Evolutionary conservation across 1,139 yeast genomes (phyloP).

Genomic region (Debaryomyces subglobosus): DNA sequence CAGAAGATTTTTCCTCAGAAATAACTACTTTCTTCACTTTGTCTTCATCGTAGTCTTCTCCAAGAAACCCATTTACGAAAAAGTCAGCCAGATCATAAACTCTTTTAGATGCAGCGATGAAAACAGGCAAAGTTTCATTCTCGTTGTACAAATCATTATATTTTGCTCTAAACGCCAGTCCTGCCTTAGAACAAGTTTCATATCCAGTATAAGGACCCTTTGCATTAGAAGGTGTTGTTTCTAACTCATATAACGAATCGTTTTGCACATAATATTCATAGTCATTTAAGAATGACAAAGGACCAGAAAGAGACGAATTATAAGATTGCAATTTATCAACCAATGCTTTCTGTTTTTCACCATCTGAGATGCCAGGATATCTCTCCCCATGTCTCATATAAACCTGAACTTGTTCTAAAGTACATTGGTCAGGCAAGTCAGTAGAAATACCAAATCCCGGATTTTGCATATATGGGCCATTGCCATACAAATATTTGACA

Average conservation of each 20-base stretch:
- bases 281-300: conserved; percentile 28
- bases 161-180: conserved; percentile 33
- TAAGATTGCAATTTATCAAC: conserved; percentile 25
- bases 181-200: conserved; percentile 26
- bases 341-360: conserved; percentile 24
- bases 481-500: conserved; percentile 35
- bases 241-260: conserved; percentile 30
- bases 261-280: conserved; percentile 29
- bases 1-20: conserved; percentile 27
- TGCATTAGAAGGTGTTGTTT: conserved; percentile 29
- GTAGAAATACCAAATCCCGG: conserved; percentile 39
- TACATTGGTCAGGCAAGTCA: conserved; percentile 34
- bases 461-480: conserved; percentile 42
- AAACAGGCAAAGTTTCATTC: conserved; percentile 28
- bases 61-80: conserved; percentile 35
- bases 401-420: conserved; percentile 39
- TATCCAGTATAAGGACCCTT: conserved; percentile 29
- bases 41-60: conserved; percentile 21
- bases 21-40: conserved; percentile 24
- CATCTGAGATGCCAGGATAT: conserved; percentile 33
- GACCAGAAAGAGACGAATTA: conserved; percentile 23
- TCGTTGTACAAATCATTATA: conserved; percentile 28
- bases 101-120: conserved; percentile 36
- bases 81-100: conserved; percentile 32
- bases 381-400: conserved; percentile 43